Evolutionary conservation across 164 flowering plant species (phyloP).

Genomic region (Nymphaea colorata): DNA sequence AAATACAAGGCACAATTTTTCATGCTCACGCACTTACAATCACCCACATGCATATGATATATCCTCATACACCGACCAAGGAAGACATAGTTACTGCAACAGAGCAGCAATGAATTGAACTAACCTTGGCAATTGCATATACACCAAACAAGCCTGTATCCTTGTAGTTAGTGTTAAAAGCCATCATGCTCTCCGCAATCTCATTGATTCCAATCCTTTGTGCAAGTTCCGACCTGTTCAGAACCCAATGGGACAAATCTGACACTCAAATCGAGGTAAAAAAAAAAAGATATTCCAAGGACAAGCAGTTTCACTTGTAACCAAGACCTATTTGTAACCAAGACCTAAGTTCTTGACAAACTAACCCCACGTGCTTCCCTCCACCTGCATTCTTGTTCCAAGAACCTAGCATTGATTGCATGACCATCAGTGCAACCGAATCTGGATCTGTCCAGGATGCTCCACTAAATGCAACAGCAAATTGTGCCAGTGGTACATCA

Average conservation of each 20-base stretch:
- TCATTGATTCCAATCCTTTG: slow-evolving; percentile 86
- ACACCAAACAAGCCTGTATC: slow-evolving; percentile 77
- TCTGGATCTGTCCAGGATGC: slow-evolving; percentile 99
- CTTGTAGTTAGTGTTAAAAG: slow-evolving; percentile 57
- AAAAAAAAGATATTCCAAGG: background rate
- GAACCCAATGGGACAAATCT: slow-evolving; percentile 7
- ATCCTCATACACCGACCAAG: too few relatives aligned
- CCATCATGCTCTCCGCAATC: slow-evolving; percentile 65
- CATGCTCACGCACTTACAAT: too few relatives aligned
- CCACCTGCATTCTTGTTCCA: slow-evolving; percentile 74
- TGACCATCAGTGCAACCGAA: slow-evolving; percentile 91
- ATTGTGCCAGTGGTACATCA: slow-evolving; percentile 83
- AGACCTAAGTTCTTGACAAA: background rate
- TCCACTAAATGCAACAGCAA: slow-evolving; percentile 91
- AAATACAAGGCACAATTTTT: too few relatives aligned
- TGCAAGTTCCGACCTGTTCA: slow-evolving; percentile 72
- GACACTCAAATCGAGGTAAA: background rate
- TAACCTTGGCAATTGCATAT: slow-evolving; percentile 91
- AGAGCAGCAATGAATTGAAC: background rate
- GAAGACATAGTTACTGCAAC: background rate
- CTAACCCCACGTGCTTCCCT: slow-evolving; percentile 97
- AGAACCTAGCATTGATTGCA: slow-evolving; percentile 90
- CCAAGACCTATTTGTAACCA: background rate
- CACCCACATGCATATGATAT: too few relatives aligned
- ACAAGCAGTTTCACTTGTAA: background rate